Conservation (phyloP, 352 stramenopile species). For the Phytophthora fragariae region DNA sequence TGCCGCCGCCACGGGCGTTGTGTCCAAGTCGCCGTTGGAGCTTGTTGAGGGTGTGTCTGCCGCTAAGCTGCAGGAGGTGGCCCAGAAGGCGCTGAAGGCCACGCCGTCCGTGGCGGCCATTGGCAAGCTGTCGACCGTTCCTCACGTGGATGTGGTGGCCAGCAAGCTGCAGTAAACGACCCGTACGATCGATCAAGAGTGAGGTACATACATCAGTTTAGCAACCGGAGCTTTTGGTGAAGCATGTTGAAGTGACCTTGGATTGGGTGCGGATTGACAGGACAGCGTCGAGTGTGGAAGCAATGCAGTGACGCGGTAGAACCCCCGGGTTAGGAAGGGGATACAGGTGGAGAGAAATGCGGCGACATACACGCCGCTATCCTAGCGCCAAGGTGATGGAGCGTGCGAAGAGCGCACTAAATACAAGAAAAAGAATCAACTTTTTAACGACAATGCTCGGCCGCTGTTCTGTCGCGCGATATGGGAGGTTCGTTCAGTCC, state of each 20-base stretch:
- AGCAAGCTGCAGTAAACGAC: slow-evolving; percentile 83
- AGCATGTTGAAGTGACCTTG: slow-evolving; percentile 37
- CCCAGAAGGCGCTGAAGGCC: slow-evolving; percentile 76
- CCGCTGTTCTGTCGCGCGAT: slow-evolving; percentile 12
- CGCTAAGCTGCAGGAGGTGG: slow-evolving; percentile 77
- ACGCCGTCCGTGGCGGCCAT: slow-evolving; percentile 81
- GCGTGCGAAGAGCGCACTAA: slow-evolving; percentile 31
- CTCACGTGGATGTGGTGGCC: slow-evolving; percentile 73
- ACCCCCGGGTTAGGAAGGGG: slow-evolving; percentile 24
- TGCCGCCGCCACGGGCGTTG: slow-evolving; percentile 41
- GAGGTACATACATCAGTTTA: slow-evolving; percentile 48
- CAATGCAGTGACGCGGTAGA: slow-evolving; percentile 27
- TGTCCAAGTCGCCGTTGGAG: slow-evolving; percentile 51
- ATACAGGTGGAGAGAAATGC: slow-evolving; percentile 23
- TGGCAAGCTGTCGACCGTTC: slow-evolving; percentile 74
- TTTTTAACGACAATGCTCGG: slow-evolving; percentile 37
- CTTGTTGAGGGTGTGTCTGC: slow-evolving; percentile 61
- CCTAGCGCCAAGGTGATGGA: slow-evolving; percentile 22
- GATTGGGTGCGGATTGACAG: slow-evolving; percentile 29
- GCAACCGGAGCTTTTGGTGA: slow-evolving; percentile 33
- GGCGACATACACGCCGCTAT: slow-evolving; percentile 19
- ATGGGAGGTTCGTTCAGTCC: slow-evolving; percentile 2
- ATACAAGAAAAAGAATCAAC: slow-evolving; percentile 41
- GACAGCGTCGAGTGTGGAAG: slow-evolving; percentile 28
- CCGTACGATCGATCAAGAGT: slow-evolving; percentile 38